phyloP scores from a whole-genome alignment of 805 yeast genomes.

The Kuraishia capsulata region DNA sequence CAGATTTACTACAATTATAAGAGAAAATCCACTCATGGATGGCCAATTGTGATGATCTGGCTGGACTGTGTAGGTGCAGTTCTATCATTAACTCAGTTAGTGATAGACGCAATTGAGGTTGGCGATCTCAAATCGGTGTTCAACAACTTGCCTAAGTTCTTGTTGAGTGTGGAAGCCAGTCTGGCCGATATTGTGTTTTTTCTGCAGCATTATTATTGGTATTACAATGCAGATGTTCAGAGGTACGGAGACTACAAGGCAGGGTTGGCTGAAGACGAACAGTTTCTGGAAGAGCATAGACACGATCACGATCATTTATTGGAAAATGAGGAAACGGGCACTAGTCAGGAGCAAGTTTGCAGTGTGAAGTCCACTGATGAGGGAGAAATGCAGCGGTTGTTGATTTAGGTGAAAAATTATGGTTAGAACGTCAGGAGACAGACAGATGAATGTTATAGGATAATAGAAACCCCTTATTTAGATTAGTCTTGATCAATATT shows the following conservation, averaged over 20 bases:
- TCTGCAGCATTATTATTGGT: constrained; percentile 22
- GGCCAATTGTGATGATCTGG: constrained; percentile 27
- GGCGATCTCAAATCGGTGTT: constrained; percentile 15
- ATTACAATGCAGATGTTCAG: constrained; percentile 13
- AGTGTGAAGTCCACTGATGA: constrained; percentile 11
- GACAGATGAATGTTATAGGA: too few relatives aligned
- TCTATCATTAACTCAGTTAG: constrained; percentile 19
- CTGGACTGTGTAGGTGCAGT: constrained; percentile 21
- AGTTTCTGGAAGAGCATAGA: constrained; percentile 19
- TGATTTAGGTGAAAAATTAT: constrained; percentile 3
- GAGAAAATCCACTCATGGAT: constrained; percentile 26
- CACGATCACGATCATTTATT: constrained; percentile 22
- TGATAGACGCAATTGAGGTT: constrained; percentile 17
- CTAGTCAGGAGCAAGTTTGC: constrained; percentile 5
- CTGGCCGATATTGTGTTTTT: constrained; percentile 20
- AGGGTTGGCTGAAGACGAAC: constrained; percentile 20
- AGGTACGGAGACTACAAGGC: constrained; percentile 15
- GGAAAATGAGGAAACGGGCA: background rate
- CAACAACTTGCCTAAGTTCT: constrained; percentile 22
- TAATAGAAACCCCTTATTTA: too few relatives aligned
- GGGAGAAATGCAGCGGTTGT: constrained; percentile 16
- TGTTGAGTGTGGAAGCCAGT: constrained; percentile 21
- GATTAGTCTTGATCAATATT: too few relatives aligned
- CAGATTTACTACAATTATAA: constrained; percentile 22
- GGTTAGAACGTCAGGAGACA: background rate